A percentile compares a stretch with the other conserved stretches of the same genome.
Conservation (phyloP, 345 rosid genomes). For the Populus ilicifolia region DNA sequence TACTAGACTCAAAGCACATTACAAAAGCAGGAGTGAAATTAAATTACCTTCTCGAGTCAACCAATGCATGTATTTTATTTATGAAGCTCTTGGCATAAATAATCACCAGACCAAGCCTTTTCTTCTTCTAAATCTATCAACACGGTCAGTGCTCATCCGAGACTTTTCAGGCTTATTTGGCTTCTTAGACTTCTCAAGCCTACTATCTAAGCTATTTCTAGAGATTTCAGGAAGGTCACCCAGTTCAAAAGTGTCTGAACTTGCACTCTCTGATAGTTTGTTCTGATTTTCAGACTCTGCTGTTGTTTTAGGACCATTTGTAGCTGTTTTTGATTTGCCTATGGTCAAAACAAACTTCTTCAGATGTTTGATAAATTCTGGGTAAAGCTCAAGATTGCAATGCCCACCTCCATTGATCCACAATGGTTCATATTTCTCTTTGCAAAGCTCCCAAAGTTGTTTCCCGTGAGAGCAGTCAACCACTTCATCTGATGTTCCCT, state of each 20-base stretch:
- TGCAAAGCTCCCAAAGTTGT: conserved; percentile 80
- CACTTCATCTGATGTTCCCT: conserved; percentile 88
- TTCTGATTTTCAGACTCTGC: conserved; percentile 42
- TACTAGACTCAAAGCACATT: conserved; percentile 17
- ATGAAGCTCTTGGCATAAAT: conserved; percentile 25
- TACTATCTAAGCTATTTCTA: conserved; percentile 93
- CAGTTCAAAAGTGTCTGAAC: conserved; percentile 65
- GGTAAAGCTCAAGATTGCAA: conserved; percentile 85
- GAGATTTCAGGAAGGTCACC: conserved; percentile 75
- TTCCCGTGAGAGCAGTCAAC: conserved; percentile 87
- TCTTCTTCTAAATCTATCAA: conserved; percentile 70
- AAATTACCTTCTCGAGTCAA: conserved; percentile 25
- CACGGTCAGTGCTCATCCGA: conserved; percentile 85
- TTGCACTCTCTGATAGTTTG: conserved; percentile 50
- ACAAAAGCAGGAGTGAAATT: conserved; percentile 12
- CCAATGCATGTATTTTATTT: conserved; percentile 23
- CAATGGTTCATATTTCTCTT: conserved; percentile 74
- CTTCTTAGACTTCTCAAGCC: conserved; percentile 87
- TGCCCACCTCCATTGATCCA: conserved; percentile 92
- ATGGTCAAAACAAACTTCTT: conserved; percentile 64
- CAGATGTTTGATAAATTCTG: conserved; percentile 74
- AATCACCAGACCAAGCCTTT: conserved; percentile 74
- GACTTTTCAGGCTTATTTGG: conserved; percentile 82
- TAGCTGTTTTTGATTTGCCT: conserved; percentile 48
- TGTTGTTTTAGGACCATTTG: conserved; percentile 38